Percentiles rank a stretch among this genome's conserved stretches.
Conservation (phyloP, 1,284 basidiomycete genomes). For the Rhodotorula mucilaginosa region DNA sequence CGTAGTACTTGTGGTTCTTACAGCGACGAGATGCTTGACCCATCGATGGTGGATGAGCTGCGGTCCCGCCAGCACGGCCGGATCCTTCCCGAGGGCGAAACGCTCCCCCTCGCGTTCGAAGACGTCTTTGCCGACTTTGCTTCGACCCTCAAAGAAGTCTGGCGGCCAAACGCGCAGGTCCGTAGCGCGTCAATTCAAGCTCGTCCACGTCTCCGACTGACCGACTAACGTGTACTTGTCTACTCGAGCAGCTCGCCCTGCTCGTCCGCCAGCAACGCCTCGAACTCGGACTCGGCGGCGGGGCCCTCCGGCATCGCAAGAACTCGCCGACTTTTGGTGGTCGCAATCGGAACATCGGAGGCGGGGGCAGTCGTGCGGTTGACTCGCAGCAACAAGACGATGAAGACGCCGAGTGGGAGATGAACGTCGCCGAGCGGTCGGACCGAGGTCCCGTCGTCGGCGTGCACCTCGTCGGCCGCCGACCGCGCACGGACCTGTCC, state of each 20-base stretch:
- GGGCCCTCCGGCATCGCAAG: constrained; percentile 34
- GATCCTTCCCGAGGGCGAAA: constrained; percentile 34
- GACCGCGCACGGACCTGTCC: constrained; percentile 3
- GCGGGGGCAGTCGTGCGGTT: neutral
- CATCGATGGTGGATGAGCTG: constrained; percentile 13
- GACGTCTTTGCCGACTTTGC: constrained; percentile 32
- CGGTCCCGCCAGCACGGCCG: constrained; percentile 3
- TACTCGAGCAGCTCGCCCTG: constrained; percentile 12
- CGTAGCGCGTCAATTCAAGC: too few species aligned
- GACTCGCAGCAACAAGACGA: constrained; percentile 10
- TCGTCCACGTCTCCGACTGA: too few species aligned
- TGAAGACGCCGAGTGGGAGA: constrained; percentile 25
- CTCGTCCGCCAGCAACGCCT: constrained; percentile 34
- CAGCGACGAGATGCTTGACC: constrained; percentile 37
- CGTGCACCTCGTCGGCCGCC: constrained; percentile 11
- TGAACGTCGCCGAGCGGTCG: constrained; percentile 21
- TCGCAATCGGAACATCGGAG: neutral
- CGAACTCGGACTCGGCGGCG: constrained; percentile 37
- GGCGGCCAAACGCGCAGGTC: constrained; percentile 35
- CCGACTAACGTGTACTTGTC: too few species aligned
- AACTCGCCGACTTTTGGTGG: constrained; percentile 38
- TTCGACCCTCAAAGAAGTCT: constrained; percentile 29
- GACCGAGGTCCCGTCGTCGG: constrained; percentile 38
- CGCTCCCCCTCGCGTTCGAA: constrained; percentile 25
- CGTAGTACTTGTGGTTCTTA: neutral